phyloP scores from a whole-genome alignment of 1,284 basidiomycete species.

The Inonotus obliquus region DNA sequence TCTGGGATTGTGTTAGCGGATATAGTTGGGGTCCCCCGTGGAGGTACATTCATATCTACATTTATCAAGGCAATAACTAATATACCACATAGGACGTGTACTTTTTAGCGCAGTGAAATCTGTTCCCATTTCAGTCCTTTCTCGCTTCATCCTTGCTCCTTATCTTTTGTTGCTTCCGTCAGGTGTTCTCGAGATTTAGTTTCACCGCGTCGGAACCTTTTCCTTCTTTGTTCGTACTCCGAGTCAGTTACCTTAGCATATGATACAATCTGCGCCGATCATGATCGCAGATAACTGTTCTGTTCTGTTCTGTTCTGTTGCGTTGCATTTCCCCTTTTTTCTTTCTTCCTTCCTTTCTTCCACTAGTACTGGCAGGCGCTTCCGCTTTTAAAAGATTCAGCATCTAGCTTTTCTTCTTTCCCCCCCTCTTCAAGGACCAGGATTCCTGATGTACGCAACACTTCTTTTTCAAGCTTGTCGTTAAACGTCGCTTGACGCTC shows the following conservation, averaged over 20 bases:
- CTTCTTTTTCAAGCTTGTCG: not conserved
- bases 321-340: not conserved
- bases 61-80: not conserved
- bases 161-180: not conserved
- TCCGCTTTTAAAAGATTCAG: not conserved
- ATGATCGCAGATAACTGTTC: not conserved
- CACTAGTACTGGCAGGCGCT: not conserved
- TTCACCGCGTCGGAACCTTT: not conserved
- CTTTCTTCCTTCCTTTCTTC: too few species aligned
- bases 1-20: not conserved
- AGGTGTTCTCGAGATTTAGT: not conserved
- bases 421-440: not conserved
- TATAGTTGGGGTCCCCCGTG: slow-evolving; percentile 2
- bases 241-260: not conserved
- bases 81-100: not conserved
- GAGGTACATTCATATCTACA: not conserved
- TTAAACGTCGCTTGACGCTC: not conserved
- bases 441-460: not conserved
- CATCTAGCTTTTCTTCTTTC: not conserved
- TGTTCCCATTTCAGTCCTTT: not conserved
- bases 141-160: not conserved
- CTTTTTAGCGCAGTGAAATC: not conserved
- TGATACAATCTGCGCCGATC: not conserved
- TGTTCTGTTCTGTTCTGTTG: not conserved
- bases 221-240: not conserved